Evolutionary conservation across 257 asterid species (phyloP), one percentile per base, ranked within the genome.

Genomic region (Lycium ferocissimum): DNA sequence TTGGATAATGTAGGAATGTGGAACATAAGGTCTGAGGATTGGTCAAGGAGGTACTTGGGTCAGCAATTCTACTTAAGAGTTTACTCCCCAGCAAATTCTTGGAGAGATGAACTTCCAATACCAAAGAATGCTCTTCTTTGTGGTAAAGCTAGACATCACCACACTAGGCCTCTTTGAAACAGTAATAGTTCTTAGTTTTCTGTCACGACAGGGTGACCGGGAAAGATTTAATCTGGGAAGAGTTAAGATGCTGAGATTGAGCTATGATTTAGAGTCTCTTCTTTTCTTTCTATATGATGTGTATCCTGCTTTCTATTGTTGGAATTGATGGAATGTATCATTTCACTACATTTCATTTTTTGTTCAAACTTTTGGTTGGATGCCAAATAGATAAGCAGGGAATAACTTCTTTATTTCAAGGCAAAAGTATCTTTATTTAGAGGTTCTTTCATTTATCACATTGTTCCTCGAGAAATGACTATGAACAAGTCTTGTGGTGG

Each of bases 1-100:
- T 84, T 96, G 91, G 99, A 96, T 95, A 96, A 96, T 72, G 98
- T 92, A 53, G 99, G 99, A 82, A 94, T 96, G 92, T 96, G 99
- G 98, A 96, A 95, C 89, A 86, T 96, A 87, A 90, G 98, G 84
- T 95, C 99, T 0, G 95, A 96, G 88, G 87, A 95, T 71, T 96
- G 97, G 99, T 98, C 91, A 65, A 94, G 98, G 87, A 98, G 95
- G 87, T 95, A 96, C 83, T 69, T 96, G 86, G 99, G 99, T 0
- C 99, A 96, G 87, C 98, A 96, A 17, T 92, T 96, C 79, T 96
- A 96, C 89, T 47, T 96, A 1, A 91, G 97, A 85, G 99, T 94
- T 37, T 91, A 92, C 90, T 88, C 98, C 0, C 53, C 90, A 0
- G 88, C 97, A 1, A 86, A 8, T 6, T 94, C 99, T 17, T 88